These are phyloP conservation scores for Volvox carteri DNA, from an alignment of 163 green algal species.

Conservation along the genomic window DNA sequence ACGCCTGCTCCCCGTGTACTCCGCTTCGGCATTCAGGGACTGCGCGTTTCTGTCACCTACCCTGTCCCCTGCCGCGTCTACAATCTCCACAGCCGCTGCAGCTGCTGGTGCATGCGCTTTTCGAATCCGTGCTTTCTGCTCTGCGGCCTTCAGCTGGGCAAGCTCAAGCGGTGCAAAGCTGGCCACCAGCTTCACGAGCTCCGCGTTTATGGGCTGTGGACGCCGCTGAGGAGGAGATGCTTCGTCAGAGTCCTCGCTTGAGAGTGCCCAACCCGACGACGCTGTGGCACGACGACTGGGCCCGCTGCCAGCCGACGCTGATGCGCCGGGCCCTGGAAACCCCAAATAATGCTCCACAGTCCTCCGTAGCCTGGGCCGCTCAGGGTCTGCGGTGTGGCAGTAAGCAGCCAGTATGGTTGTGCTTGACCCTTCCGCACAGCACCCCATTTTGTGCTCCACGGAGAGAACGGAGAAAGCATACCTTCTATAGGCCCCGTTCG, in stretches of 20 bases:
- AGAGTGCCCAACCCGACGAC: not conserved
- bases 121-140: slow-evolving; percentile 34
- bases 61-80: not conserved
- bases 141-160: slow-evolving; percentile 28
- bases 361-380: not conserved
- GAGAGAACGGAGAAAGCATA: too few relatives aligned
- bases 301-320: not conserved
- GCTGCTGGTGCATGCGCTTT: not conserved
- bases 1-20: not conserved
- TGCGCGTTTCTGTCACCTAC: not conserved
- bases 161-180: slow-evolving; percentile 47
- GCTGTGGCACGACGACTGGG: not conserved
- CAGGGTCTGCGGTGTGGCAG: not conserved
- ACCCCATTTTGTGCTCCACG: too few relatives aligned
- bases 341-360: not conserved
- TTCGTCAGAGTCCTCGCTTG: slow-evolving; percentile 51
- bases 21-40: not conserved
- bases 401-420: not conserved
- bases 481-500: slow-evolving; percentile 1
- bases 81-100: not conserved
- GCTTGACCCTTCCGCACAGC: not conserved
- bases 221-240: not conserved
- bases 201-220: slow-evolving; percentile 36
- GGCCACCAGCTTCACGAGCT: slow-evolving; percentile 42
- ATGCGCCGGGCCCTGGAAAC: not conserved